Conservation (phyloP, 768 basidiomycete genomes). For the Mycena indigotica region DNA sequence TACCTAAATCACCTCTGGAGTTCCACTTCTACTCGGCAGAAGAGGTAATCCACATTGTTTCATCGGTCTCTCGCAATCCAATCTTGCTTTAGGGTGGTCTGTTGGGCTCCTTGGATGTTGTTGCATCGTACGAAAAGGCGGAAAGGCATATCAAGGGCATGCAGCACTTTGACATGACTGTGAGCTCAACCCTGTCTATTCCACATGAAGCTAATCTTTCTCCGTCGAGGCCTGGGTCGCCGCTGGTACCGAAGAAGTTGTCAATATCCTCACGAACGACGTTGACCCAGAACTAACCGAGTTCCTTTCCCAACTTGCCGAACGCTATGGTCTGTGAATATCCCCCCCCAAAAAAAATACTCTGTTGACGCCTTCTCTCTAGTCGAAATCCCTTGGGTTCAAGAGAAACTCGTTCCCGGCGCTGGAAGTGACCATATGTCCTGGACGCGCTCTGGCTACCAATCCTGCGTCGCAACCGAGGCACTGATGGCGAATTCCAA, state of each 20-base stretch:
- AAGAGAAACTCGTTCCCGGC: conserved; percentile 9
- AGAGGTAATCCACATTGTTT: conserved; percentile 40
- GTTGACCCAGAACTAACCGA: conserved; percentile 36
- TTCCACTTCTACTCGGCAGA: conserved; percentile 39
- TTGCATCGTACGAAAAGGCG: conserved; percentile 38
- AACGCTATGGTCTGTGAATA: conserved; percentile 27
- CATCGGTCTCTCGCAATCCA: conserved; percentile 36
- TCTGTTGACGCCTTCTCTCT: background rate
- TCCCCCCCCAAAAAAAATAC: background rate
- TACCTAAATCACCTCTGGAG: conserved; percentile 34
- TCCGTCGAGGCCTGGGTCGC: conserved; percentile 25
- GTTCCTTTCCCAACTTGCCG: conserved; percentile 36
- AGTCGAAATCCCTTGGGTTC: conserved; percentile 14
- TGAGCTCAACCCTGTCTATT: conserved; percentile 7
- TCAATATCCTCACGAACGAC: conserved; percentile 23
- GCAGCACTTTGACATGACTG: conserved; percentile 35
- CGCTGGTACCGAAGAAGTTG: conserved; percentile 4
- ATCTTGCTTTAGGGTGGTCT: conserved; percentile 18
- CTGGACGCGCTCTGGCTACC: conserved; percentile 29
- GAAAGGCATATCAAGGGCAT: conserved; percentile 42
- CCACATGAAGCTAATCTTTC: conserved; percentile 16
- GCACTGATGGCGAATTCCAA: conserved; percentile 27
- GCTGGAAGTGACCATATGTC: conserved; percentile 29
- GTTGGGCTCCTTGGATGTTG: conserved; percentile 40
- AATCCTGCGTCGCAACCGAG: conserved; percentile 28